Conservation (phyloP, 306 rosid genomes). For the Trichosanthes truncata region DNA sequence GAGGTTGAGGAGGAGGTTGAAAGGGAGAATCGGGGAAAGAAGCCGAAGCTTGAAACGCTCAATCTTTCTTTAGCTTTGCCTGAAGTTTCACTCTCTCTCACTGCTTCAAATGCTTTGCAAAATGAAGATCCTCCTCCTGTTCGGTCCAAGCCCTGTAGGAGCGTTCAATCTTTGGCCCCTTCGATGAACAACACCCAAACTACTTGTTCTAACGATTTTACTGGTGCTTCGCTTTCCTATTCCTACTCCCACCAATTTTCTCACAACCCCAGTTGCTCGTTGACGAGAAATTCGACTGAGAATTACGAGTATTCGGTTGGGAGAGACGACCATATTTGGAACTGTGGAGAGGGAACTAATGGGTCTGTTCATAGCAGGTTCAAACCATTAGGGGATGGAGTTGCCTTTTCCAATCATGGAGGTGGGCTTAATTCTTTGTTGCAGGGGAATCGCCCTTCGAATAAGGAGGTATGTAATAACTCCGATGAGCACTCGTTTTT, state of each 20-base stretch:
- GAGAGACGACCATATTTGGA: conserved; percentile 84
- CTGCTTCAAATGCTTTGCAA: conserved; percentile 75
- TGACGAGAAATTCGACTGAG: conserved; percentile 82
- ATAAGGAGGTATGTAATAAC: conserved; percentile 30
- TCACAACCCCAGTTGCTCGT: conserved; percentile 90
- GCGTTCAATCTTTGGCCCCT: conserved; percentile 41
- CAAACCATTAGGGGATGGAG: conserved; percentile 95
- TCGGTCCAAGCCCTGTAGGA: conserved; percentile 37
- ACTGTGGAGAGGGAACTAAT: conserved; percentile 97
- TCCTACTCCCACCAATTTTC: conserved; percentile 73
- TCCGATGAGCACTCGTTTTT: conserved; percentile 78
- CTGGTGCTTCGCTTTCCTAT: conserved; percentile 73
- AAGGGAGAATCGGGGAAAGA: conserved; percentile 58
- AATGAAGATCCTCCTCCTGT: conserved; percentile 38
- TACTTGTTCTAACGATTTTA: conserved; percentile 73
- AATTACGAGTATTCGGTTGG: conserved; percentile 64
- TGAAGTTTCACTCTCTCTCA: conserved; percentile 76
- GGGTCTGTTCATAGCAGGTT: conserved; percentile 97
- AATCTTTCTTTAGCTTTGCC: conserved; percentile 90
- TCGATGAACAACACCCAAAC: conserved; percentile 37
- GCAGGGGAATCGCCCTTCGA: conserved; percentile 36
- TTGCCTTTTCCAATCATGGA: conserved; percentile 51
- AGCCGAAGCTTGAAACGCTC: conserved; percentile 69
- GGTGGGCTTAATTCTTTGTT: conserved; percentile 48
- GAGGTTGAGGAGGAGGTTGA: conserved; percentile 56